Evolutionary conservation across 2,329 filamentous ascomycete genomes (phyloP).

Genomic region (Claviceps pazoutovae): DNA sequence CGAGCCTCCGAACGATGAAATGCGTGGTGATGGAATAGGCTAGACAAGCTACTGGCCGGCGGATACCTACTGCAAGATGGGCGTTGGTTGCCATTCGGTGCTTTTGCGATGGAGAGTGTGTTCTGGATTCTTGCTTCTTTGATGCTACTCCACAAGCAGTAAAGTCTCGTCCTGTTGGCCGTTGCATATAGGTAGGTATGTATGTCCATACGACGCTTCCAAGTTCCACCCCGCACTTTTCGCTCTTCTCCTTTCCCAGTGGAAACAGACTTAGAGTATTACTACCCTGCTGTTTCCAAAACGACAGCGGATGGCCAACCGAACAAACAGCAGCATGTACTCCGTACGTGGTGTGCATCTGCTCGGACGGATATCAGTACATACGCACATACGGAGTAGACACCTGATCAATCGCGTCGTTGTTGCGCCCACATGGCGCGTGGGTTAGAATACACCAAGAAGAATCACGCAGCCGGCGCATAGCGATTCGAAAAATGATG

Average conservation of each 20-base stretch:
- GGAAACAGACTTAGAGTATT: neutral
- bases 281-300: neutral
- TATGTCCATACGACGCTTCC: neutral
- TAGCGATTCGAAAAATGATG: neutral
- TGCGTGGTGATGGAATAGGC: neutral
- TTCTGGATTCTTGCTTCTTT: neutral
- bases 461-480: slow-evolving; percentile 3
- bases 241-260: neutral
- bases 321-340: neutral
- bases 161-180: neutral
- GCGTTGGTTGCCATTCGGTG: no score
- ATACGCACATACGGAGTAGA: neutral
- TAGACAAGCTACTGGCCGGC: neutral
- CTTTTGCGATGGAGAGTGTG: neutral
- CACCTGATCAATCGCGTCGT: neutral
- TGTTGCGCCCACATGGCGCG: neutral
- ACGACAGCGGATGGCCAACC: neutral
- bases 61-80: neutral
- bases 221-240: neutral
- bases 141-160: neutral
- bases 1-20: neutral
- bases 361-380: no score
- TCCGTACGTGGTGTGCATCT: neutral
- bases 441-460: neutral
- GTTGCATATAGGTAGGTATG: no score